phyloP scores from a whole-genome alignment of 2,329 filamentous ascomycete genomes.

The Xylariaceae sp. region DNA sequence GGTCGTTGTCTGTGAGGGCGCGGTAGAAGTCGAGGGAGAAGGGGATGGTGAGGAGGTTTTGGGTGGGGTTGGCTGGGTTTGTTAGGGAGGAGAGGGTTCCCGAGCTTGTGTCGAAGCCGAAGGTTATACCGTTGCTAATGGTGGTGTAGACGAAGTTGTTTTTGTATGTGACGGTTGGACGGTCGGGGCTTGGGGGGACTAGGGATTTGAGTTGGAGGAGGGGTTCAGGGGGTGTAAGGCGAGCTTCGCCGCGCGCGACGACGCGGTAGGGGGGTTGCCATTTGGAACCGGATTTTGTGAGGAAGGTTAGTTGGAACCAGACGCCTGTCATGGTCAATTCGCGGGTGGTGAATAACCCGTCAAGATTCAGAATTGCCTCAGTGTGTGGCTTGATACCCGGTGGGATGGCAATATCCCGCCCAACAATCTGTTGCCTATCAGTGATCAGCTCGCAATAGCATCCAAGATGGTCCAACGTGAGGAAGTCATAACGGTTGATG shows the following conservation, averaged over 20 bases:
- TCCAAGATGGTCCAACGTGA: conserved; percentile 45
- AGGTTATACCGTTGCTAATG: conserved; percentile 35
- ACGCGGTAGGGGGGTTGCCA: conserved; percentile 51
- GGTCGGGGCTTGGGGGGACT: conserved; percentile 12
- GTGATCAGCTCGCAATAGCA: conserved; percentile 41
- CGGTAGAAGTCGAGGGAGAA: conserved; percentile 55
- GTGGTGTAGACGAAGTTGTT: conserved; percentile 33
- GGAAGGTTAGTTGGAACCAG: conserved; percentile 47
- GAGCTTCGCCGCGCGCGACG: conserved; percentile 47
- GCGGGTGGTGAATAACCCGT: conserved; percentile 27
- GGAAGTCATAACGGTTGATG: conserved; percentile 51
- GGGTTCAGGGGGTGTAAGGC: conserved; percentile 34
- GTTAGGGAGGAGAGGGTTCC: conserved; percentile 42
- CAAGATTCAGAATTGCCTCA: conserved; percentile 33
- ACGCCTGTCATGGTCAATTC: conserved; percentile 32
- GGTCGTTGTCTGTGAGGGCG: conserved; percentile 62
- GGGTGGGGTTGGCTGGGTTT: conserved; percentile 26
- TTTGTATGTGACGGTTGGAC: conserved; percentile 25
- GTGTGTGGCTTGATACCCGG: conserved; percentile 41
- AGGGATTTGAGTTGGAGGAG: conserved; percentile 28
- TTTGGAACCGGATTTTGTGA: conserved; percentile 36
- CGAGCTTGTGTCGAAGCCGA: conserved; percentile 40
- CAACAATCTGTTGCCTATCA: conserved; percentile 35
- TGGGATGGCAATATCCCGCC: conserved; percentile 38
- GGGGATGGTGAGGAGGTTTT: conserved; percentile 42